Conservation (phyloP, 2,329 filamentous ascomycete species). For the Microsporum ferrugineum region DNA sequence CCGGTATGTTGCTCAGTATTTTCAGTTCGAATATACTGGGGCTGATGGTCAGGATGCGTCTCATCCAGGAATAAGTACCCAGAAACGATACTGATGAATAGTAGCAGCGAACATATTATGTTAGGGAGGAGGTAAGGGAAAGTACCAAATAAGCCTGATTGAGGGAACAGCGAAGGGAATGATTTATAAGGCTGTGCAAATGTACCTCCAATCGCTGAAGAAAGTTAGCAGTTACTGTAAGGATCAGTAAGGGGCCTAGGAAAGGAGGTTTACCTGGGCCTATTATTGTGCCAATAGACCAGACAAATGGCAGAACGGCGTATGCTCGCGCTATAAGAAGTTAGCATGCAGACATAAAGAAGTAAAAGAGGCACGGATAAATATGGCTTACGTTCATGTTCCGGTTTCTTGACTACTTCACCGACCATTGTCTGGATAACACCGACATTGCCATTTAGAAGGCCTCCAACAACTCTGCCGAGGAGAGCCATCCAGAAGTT, state of each 20-base stretch:
- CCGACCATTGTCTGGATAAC: constrained; percentile 92
- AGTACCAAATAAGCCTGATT: constrained; percentile 56
- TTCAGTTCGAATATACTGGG: constrained; percentile 42
- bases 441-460: constrained; percentile 80
- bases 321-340: constrained; percentile 55
- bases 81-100: constrained; percentile 65
- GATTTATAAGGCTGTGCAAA: constrained; percentile 67
- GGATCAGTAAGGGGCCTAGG: not conserved
- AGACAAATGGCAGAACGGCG: constrained; percentile 83
- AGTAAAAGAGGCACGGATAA: not conserved
- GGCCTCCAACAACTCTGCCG: constrained; percentile 66
- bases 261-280: constrained; percentile 48
- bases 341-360: not conserved
- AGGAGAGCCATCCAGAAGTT: constrained; percentile 67
- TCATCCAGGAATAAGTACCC: constrained; percentile 77
- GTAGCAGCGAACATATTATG: constrained; percentile 64
- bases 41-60: constrained; percentile 73
- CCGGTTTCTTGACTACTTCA: constrained; percentile 77
- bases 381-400: constrained; percentile 54
- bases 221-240: not conserved
- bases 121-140: constrained; percentile 89
- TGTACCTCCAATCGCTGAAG: constrained; percentile 64
- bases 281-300: constrained; percentile 77
- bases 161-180: constrained; percentile 60
- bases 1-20: constrained; percentile 37